These are phyloP conservation scores for Calophaca sinica DNA, from an alignment of 306 rosid genomes.

Conservation along the genomic window DNA sequence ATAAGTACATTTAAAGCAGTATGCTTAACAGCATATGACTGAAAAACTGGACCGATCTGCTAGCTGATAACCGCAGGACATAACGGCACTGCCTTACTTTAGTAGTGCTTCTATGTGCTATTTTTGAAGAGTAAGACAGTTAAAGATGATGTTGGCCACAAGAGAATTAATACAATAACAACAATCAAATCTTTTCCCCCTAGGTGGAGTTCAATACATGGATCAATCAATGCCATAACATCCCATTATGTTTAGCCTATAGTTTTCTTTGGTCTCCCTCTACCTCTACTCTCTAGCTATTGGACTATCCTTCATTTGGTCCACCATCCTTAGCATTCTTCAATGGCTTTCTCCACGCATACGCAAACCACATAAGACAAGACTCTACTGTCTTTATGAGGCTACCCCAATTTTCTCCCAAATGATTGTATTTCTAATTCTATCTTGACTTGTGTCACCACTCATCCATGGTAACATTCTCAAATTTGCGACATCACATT, in stretches of 20 bases:
- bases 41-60: conserved; percentile 35
- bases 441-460: neutral
- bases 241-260: neutral
- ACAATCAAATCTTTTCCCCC: too few species aligned
- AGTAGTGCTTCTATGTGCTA: conserved; percentile 5
- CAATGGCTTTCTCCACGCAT: neutral
- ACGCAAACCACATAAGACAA: neutral
- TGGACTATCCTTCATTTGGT: neutral
- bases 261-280: too few species aligned
- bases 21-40: conserved; percentile 19
- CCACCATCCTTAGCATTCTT: neutral
- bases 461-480: neutral
- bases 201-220: neutral
- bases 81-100: conserved; percentile 20
- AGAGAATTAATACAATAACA: neutral
- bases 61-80: neutral
- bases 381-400: neutral
- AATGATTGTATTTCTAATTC: neutral
- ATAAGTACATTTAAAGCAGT: neutral
- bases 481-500: neutral
- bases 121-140: conserved; percentile 12
- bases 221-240: neutral
- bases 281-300: too few species aligned
- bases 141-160: neutral
- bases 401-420: neutral